Percentiles rank a stretch among this genome's conserved stretches.
phyloP scores from a whole-genome alignment of 768 basidiomycete species.

The Boletus edulis region DNA sequence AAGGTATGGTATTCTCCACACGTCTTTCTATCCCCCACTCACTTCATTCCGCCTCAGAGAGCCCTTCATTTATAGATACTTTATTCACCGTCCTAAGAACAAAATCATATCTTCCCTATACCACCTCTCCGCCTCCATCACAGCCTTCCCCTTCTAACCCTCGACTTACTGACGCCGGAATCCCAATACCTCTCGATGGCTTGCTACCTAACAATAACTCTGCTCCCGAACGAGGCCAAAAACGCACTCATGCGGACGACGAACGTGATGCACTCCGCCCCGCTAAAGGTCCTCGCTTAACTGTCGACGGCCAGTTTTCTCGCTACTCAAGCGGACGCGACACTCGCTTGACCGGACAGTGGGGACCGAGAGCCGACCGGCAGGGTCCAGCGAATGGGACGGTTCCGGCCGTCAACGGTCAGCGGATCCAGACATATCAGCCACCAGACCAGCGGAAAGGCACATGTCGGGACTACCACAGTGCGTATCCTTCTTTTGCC shows the following conservation, averaged over 20 bases:
- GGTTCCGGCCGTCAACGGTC: slow-evolving; percentile 34
- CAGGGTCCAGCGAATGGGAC: slow-evolving; percentile 26
- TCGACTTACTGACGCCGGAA: slow-evolving; percentile 54
- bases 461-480: slow-evolving; percentile 89
- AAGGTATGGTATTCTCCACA: slow-evolving; percentile 48
- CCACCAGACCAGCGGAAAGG: slow-evolving; percentile 74
- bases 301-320: slow-evolving; percentile 62
- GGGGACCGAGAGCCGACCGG: slow-evolving; percentile 36
- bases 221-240: slow-evolving; percentile 56
- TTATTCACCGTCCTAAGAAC: slow-evolving; percentile 83
- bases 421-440: slow-evolving; percentile 59
- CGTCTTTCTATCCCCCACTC: slow-evolving; percentile 4
- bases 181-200: slow-evolving; percentile 76
- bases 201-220: slow-evolving; percentile 47
- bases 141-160: slow-evolving; percentile 36
- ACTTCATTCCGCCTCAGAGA: slow-evolving; percentile 45
- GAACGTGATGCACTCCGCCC: slow-evolving; percentile 58
- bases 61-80: slow-evolving; percentile 73
- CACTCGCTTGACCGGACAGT: slow-evolving; percentile 41
- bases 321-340: slow-evolving; percentile 51
- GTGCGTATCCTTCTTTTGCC: slow-evolving; percentile 46
- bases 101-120: slow-evolving; percentile 82
- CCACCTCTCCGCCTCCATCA: slow-evolving; percentile 39
- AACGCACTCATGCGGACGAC: slow-evolving; percentile 63
- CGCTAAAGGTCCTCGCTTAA: slow-evolving; percentile 70